Evolutionary conservation across 2,329 filamentous ascomycete genomes (phyloP), one percentile per base, ranked within the genome.

Genomic region (Nemania abortiva): DNA sequence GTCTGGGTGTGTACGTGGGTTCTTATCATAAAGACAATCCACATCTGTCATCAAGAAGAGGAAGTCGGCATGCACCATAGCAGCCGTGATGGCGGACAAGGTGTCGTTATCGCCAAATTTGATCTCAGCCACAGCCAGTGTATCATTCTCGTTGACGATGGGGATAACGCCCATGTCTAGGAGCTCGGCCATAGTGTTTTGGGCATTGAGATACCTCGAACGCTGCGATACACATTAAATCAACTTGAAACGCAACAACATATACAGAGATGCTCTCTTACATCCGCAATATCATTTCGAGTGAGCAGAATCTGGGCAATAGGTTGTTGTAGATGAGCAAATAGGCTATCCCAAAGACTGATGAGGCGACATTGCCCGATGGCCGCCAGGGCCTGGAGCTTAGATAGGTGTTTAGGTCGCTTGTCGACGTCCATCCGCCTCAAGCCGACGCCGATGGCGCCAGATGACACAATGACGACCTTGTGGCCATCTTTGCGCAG

Each of bases 81-180:
- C 96, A 0, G 96, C 94, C 0, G 96, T 97, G 75, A 99, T 98
- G 66, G 96, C 96, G 13, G 94, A 97, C 55, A 99, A 86, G 1
- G 96, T 99, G 81, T 99, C 96, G 76, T 99, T 99, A 85, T 99
- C 96, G 74, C 96, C 96, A 78, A 99, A 99, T 85, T 98, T 98
- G 83, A 99, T 99, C 87, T 99, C 96, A 53, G 95, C 93, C 73
- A 99, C 96, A 27, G 95, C 94, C 63, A 99, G 84, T 2, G 96
- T 99, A 80, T 99, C 96, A 81, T 99, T 99, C 82, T 99, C 96
- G 77, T 99, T 99, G 72, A 99, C 96, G 76, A 99, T 98, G 10
- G 96, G 96, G 71, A 99, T 97, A 29, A 98, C 95, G 1, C 95
- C 95, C 91, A 98, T 96, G 76, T 95, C 91, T 20, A 99, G 84